Conservation (phyloP, 768 basidiomycete genomes). For the Hydnum rufescens region DNA sequence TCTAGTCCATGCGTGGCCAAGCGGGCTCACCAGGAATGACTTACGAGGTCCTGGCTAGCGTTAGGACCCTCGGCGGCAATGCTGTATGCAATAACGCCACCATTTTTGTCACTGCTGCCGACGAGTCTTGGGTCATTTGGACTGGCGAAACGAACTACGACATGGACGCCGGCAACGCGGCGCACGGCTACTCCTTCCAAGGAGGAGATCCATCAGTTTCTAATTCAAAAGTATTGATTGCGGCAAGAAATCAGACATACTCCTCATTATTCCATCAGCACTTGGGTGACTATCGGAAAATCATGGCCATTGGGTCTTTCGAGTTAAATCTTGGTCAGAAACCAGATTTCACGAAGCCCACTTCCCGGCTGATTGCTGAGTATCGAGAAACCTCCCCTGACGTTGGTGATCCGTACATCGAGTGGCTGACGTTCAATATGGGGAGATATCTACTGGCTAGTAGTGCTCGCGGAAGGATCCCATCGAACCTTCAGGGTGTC, state of each 20-base stretch:
- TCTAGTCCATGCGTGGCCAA: too few relatives aligned
- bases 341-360: slow-evolving; percentile 32
- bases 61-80: slow-evolving; percentile 19
- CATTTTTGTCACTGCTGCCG: slow-evolving; percentile 23
- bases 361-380: slow-evolving; percentile 32
- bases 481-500: slow-evolving; percentile 55
- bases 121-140: slow-evolving; percentile 48
- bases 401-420: slow-evolving; percentile 41
- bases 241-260: slow-evolving; percentile 18
- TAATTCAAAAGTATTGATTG: slow-evolving; percentile 22
- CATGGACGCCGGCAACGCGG: slow-evolving; percentile 37
- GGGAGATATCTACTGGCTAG: slow-evolving; percentile 46
- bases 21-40: slow-evolving; percentile 44
- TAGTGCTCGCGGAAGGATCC: slow-evolving; percentile 41
- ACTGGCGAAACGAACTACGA: slow-evolving; percentile 55
- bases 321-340: slow-evolving; percentile 38
- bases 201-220: slow-evolving; percentile 38
- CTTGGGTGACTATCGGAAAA: slow-evolving; percentile 28
- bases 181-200: slow-evolving; percentile 38
- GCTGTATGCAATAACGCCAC: slow-evolving; percentile 25
- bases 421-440: slow-evolving; percentile 56
- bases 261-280: slow-evolving; percentile 27
- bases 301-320: slow-evolving; percentile 25
- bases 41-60: slow-evolving; percentile 43
- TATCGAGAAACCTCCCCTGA: slow-evolving; percentile 40